These are phyloP conservation scores for Crepidotus sp. DNA, from an alignment of 1,284 basidiomycete genomes.

Conservation along the genomic window DNA sequence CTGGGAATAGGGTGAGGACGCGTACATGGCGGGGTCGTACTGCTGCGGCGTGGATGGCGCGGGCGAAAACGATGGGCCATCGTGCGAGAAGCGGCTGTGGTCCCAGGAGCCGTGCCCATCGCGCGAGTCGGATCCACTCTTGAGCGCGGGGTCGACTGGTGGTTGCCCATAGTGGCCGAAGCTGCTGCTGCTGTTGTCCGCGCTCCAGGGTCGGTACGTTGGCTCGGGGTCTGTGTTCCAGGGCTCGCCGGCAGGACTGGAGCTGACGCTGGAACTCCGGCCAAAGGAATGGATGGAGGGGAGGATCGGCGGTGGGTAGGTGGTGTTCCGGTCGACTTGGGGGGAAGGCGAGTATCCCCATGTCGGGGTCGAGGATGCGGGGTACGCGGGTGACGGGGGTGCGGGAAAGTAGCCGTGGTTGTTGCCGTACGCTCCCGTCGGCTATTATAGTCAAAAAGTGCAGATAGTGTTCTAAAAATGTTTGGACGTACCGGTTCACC, in stretches of 20 bases:
- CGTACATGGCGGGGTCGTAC: constrained; percentile 14
- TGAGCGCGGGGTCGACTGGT: constrained; percentile 7
- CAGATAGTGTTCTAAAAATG: constrained; percentile 1
- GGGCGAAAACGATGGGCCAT: constrained; percentile 1
- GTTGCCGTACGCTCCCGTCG: constrained; percentile 25
- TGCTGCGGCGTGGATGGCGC: constrained; percentile 10
- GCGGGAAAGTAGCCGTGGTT: constrained; percentile 36
- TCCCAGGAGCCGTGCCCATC: constrained; percentile 9
- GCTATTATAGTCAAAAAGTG: too few species aligned
- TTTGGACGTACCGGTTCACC: constrained; percentile 30
- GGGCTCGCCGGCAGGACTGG: constrained; percentile 7
- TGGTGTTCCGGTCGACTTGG: constrained; percentile 39
- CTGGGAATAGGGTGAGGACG: constrained; percentile 5
- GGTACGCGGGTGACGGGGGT: constrained; percentile 25
- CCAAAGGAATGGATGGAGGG: constrained; percentile 42
- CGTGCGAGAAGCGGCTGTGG: neutral
- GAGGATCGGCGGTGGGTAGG: constrained; percentile 40
- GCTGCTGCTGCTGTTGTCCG: neutral
- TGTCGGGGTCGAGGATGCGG: constrained; percentile 29
- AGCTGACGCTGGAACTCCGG: constrained; percentile 20
- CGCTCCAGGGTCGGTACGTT: constrained; percentile 18
- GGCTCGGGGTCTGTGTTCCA: constrained; percentile 16
- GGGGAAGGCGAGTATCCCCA: constrained; percentile 45
- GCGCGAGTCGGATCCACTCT: constrained; percentile 6
- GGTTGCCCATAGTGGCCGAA: neutral